Base-by-base conservation (phyloP, 371 early-diverging fungal genomes). In the Dinochytrium kinnereticum region DNA sequence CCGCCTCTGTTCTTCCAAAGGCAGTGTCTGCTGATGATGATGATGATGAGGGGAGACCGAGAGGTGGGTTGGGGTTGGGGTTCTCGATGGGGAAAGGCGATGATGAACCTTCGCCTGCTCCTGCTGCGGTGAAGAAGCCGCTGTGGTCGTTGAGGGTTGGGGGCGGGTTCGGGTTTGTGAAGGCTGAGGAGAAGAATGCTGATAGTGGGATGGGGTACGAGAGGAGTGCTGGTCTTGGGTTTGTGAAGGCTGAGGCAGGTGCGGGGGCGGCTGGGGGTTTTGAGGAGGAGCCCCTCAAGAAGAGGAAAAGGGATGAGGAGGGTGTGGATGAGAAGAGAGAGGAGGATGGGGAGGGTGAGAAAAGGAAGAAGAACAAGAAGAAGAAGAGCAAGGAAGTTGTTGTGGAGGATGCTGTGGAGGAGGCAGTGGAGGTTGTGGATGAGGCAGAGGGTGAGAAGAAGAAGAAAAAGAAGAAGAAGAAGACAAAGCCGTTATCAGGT, bases 61-160 rank as follows among this genome's bases (percentile, higher is more conserved):
- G 24, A 33, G 68, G 17, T 44, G 65, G 50, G 21, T 5, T 39
- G 33, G 73, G 68, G 30, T 34, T 71, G 1, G 72, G 72, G n/a
- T 71, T 71, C 34, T 44, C 49, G 64, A 34, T 61, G 26, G 72
- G 50, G 36, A 5, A 10, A 7, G 61, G 34, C 26, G 57, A 7
- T 44, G 49, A 21, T 21, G 49, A n/a, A n/a, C n/a, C n/a, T n/a
- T n/a, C n/a, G n/a, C n/a, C 49, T 44, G 49, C 49, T 13, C 10
- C 49, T 13, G 49, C 10, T 10, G 49, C 21, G 30, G 61, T 7
- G 36, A 37, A 24, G 34, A 3, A 13, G 61, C 10, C 2, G 31
- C n/a, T 24, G 5, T 5, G 15, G 3, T 61, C 61, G 30, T 15
- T 61, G 61, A 61, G 61, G 61, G 36, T 34, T 24, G 64, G 64